phyloP scores from a whole-genome alignment of 2,329 filamentous ascomycete genomes.

The Chrysoporthe cubensis region DNA sequence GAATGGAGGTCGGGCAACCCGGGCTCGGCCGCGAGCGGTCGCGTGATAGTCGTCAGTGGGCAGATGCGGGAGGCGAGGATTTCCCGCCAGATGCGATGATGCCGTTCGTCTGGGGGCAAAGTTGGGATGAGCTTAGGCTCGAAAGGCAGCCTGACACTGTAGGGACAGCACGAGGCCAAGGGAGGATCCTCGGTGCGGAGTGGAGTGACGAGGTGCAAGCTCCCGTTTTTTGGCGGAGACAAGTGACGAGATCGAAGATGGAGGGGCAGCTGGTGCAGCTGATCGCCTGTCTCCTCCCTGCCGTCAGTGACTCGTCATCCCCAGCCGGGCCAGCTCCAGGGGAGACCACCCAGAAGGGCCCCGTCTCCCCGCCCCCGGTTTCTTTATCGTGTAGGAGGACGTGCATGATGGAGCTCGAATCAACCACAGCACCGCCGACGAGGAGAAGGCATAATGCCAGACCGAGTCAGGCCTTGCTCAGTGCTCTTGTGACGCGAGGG shows the following conservation, averaged over 20 bases:
- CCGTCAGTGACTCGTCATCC: conserved; percentile 2
- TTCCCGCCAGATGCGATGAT: neutral
- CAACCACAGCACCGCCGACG: neutral
- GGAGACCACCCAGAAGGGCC: too few species aligned
- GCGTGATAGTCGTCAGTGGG: conserved; percentile 16
- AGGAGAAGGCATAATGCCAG: neutral
- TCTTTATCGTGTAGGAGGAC: neutral
- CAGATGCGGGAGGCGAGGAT: neutral
- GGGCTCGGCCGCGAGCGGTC: conserved; percentile 8
- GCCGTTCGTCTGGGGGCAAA: neutral
- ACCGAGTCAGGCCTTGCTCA: neutral
- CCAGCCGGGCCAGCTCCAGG: neutral
- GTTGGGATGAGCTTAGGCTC: neutral
- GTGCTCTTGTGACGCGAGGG: neutral
- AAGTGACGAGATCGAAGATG: neutral
- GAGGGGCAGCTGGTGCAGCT: conserved; percentile 8
- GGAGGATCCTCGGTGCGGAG: neutral
- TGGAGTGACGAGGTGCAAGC: conserved; percentile 10
- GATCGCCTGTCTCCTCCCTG: neutral
- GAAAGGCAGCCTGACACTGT: neutral
- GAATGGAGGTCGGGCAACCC: conserved; percentile 8
- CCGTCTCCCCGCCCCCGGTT: too few species aligned
- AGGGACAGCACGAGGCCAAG: neutral
- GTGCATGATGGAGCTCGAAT: neutral
- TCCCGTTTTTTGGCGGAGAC: neutral